These are phyloP conservation scores for Nakazawaea laoshanensis DNA, from an alignment of 805 yeast species.

Conservation along the genomic window DNA sequence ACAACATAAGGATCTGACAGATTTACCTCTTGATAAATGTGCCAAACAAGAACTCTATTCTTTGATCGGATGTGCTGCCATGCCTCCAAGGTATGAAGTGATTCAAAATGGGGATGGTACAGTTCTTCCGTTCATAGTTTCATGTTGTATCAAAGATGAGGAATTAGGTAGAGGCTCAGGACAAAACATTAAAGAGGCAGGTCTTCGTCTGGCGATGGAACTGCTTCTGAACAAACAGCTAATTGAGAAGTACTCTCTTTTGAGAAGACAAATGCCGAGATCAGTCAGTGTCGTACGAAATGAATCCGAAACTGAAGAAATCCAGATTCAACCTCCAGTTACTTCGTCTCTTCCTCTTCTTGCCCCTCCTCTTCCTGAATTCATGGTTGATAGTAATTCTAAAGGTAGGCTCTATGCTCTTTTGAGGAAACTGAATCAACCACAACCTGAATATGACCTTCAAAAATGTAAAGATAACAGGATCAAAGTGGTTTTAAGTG, in stretches of 20 bases:
- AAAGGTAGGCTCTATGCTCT: slow-evolving; percentile 24
- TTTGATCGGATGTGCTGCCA: slow-evolving; percentile 65
- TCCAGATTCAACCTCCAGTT: too few relatives aligned
- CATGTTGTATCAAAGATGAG: slow-evolving; percentile 57
- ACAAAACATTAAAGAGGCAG: slow-evolving; percentile 65
- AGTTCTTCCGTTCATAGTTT: slow-evolving; percentile 44
- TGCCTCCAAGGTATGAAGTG: slow-evolving; percentile 51
- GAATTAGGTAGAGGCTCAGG: slow-evolving; percentile 70
- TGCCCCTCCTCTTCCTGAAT: slow-evolving; percentile 2
- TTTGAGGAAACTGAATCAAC: slow-evolving; percentile 14
- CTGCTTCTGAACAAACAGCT: slow-evolving; percentile 53
- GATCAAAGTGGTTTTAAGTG: slow-evolving; percentile 18
- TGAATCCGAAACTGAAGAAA: slow-evolving; percentile 1
- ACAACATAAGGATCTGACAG: slow-evolving; percentile 21
- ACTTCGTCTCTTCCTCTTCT: slow-evolving; percentile 1
- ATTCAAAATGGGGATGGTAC: slow-evolving; percentile 33
- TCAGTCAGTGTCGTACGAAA: slow-evolving; percentile 3
- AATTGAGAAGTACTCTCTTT: slow-evolving; percentile 54
- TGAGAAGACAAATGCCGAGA: slow-evolving; percentile 47
- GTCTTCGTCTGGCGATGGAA: slow-evolving; percentile 75
- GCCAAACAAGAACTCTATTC: slow-evolving; percentile 79
- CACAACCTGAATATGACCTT: slow-evolving; percentile 24
- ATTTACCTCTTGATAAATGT: slow-evolving; percentile 40
- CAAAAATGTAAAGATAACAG: slow-evolving; percentile 14
- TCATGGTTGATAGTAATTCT: slow-evolving; percentile 17